Evolutionary conservation across 345 rosid genomes (phyloP), one percentile per base, ranked within the genome.

Genomic region (Brassica incana): DNA sequence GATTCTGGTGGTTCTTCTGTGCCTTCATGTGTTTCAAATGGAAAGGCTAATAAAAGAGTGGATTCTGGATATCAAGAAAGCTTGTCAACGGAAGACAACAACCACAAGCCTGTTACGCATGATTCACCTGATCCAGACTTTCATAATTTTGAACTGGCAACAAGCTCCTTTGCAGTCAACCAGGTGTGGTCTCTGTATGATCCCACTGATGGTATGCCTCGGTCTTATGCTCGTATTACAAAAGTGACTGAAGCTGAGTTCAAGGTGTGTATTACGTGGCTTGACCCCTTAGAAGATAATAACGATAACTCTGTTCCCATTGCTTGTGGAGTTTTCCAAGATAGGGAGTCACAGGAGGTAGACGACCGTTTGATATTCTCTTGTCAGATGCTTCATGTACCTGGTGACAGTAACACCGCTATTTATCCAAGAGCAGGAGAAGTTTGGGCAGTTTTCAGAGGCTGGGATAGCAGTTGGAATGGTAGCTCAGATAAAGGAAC

Each of bases 131-230:
- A 95, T 69, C 83, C 94, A 40, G 94, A 95, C 32, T 95, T 95
- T 74, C 83, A 15, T 73, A 85, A 90, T 80, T 95, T 92, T 77
- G 95, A 90, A 15, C 80, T 64, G 81, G 79, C 74, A 25, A 85
- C 82, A 76, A 71, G 36, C 76, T 77, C 84, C 81, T 92, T 95
- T 91, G 77, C 85, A 73, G 91, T 77, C 66, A 78, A 86, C 81
- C 95, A 95, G 80, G 56, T 91, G 43, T 95, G 99, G 97, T 95
- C 99, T 58, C 35, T 88, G 79, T 95, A 92, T 86, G 97, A 95
- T 86, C 8, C 84, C 15, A 8, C 66, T 30, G 99, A 92, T 58
- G 85, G 89, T 78, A 89, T 95, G 99, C 99, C 97, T 12, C 89
- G 97, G 71, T 86, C 72, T 65, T 91, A 95, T 85, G 97, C 92